Percentiles rank a stretch among this genome's conserved stretches.
These are phyloP conservation scores for Aspergillus carlsbadensis DNA, from an alignment of 495 filamentous ascomycete species.

Conservation along the genomic window DNA sequence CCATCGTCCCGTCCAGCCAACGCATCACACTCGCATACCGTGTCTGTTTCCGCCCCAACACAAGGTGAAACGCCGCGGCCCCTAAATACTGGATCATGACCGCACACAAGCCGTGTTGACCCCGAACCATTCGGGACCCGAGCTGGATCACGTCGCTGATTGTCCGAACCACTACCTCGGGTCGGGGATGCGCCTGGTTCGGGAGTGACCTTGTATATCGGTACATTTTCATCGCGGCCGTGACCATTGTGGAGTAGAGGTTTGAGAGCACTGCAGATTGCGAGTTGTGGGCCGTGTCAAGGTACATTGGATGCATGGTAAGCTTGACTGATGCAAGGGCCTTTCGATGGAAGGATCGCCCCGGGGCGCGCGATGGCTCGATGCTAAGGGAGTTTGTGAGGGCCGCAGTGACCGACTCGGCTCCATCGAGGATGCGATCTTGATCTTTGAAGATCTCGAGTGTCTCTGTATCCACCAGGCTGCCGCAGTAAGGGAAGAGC, in stretches of 20 bases:
- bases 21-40: constrained; percentile 56
- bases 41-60: constrained; percentile 68
- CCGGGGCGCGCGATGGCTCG: constrained; percentile 66
- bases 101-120: constrained; percentile 44
- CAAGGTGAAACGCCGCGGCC: constrained; percentile 61
- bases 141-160: constrained; percentile 65
- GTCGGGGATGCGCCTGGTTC: constrained; percentile 49
- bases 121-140: constrained; percentile 63
- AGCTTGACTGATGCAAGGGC: constrained; percentile 79
- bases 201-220: constrained; percentile 68
- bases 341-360: constrained; percentile 75
- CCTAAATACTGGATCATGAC: constrained; percentile 69
- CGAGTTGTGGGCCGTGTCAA: constrained; percentile 80
- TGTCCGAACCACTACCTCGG: constrained; percentile 60
- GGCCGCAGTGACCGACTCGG: constrained; percentile 33
- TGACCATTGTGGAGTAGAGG: constrained; percentile 69
- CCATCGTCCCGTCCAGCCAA: constrained; percentile 57
- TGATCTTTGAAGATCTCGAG: constrained; percentile 70
- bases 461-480: constrained; percentile 68
- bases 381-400: constrained; percentile 69
- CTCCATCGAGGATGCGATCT: constrained; percentile 48
- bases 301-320: constrained; percentile 84
- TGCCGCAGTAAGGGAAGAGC: constrained; percentile 86
- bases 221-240: constrained; percentile 82
- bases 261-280: constrained; percentile 65